These are phyloP conservation scores for Moesziomyces sp. DNA, from an alignment of 1,284 basidiomycete species.

Conservation along the genomic window DNA sequence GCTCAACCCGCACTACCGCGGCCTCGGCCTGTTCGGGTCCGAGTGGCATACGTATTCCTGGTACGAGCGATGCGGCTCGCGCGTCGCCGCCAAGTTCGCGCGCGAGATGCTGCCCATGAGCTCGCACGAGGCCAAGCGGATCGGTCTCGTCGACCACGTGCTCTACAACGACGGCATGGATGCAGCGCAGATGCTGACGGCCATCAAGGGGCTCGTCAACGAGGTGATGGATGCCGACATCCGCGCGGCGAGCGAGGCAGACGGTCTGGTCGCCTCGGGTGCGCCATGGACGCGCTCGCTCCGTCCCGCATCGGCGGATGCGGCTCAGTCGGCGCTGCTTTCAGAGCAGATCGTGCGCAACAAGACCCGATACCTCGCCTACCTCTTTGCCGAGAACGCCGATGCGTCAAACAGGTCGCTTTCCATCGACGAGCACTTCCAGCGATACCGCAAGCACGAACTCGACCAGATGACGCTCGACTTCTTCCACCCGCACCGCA, in stretches of 20 bases:
- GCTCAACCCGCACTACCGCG: slow-evolving; percentile 70
- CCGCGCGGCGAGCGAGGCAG: neutral
- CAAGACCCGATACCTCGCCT: slow-evolving; percentile 64
- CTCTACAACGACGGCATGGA: slow-evolving; percentile 24
- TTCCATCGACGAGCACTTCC: slow-evolving; percentile 30
- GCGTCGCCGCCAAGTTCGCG: slow-evolving; percentile 64
- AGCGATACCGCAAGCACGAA: slow-evolving; percentile 69
- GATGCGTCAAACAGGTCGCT: neutral
- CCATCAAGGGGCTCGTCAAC: slow-evolving; percentile 39
- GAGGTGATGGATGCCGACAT: slow-evolving; percentile 39
- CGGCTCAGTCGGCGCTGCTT: slow-evolving; percentile 29
- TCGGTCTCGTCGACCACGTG: slow-evolving; percentile 51
- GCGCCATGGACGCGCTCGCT: slow-evolving; percentile 55
- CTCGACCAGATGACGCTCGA: slow-evolving; percentile 71
- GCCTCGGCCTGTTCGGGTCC: slow-evolving; percentile 70
- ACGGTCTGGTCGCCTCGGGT: slow-evolving; percentile 12
- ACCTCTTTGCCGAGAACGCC: slow-evolving; percentile 39
- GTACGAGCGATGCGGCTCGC: slow-evolving; percentile 67
- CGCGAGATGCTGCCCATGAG: slow-evolving; percentile 70
- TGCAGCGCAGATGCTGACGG: slow-evolving; percentile 10
- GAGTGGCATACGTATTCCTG: slow-evolving; percentile 70
- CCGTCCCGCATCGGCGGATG: slow-evolving; percentile 23
- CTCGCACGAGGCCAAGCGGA: slow-evolving; percentile 40
- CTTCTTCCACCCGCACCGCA: slow-evolving; percentile 68
- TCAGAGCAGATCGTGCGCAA: slow-evolving; percentile 58